Percentiles rank a stretch among this genome's conserved stretches.
Evolutionary conservation across 148 eudicot species (phyloP).

Genomic region (Talinum fruticosum): DNA sequence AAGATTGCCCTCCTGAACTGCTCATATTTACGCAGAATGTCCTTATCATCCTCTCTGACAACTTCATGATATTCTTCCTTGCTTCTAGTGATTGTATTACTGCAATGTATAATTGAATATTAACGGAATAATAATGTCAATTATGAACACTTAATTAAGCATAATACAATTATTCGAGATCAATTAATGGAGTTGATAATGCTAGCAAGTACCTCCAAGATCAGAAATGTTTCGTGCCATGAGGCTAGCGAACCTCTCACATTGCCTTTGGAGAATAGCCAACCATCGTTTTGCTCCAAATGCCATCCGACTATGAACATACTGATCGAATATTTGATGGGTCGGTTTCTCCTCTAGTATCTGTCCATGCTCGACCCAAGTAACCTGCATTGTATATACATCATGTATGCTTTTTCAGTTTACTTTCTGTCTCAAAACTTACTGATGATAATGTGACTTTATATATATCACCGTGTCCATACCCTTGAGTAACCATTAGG

Average conservation of each 20-base stretch:
- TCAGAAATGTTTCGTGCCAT: conserved; percentile 88
- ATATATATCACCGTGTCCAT: not conserved
- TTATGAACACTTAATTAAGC: no score
- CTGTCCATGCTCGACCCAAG: conserved; percentile 90
- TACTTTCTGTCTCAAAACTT: not conserved
- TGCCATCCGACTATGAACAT: conserved; percentile 54
- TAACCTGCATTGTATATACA: conserved; percentile 38
- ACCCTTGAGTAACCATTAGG: conserved; percentile 99
- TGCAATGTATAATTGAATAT: conserved; percentile 14
- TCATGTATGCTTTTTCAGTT: not conserved
- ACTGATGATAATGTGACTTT: not conserved
- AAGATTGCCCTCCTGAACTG: conserved; percentile 69
- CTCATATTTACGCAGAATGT: conserved; percentile 61
- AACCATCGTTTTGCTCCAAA: conserved; percentile 92
- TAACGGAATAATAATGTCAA: no score
- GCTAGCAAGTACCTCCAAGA: conserved; percentile 64
- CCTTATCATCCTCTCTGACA: conserved; percentile 73
- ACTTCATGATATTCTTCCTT: conserved; percentile 66
- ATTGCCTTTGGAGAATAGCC: conserved; percentile 77
- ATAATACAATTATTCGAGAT: no score
- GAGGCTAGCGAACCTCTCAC: conserved; percentile 89
- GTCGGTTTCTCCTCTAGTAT: conserved; percentile 62
- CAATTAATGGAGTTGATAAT: not conserved
- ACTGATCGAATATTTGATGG: conserved; percentile 54
- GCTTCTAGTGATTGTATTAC: conserved; percentile 84